These are phyloP conservation scores for Termitomyces sp. DNA, from an alignment of 768 basidiomycete genomes.

Conservation along the genomic window DNA sequence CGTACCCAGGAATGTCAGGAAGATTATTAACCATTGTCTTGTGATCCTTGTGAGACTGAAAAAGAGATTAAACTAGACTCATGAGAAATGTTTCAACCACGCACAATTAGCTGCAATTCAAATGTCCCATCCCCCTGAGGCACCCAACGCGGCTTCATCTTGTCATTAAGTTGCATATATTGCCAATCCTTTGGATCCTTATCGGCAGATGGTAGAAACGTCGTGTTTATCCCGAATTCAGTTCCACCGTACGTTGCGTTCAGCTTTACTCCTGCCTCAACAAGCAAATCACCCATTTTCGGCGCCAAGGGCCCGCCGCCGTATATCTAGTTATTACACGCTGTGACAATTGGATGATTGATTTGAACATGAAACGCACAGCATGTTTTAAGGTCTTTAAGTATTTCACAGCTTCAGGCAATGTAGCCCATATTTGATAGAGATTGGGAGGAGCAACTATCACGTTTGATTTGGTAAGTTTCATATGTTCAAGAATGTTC, in stretches of 20 bases:
- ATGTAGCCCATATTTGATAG: conserved; percentile 30
- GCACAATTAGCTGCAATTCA: conserved; percentile 32
- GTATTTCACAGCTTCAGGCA: conserved; percentile 15
- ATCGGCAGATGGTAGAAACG: conserved; percentile 10
- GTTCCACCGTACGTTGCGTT: conserved; percentile 11
- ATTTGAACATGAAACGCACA: neutral
- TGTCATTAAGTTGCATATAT: conserved; percentile 9
- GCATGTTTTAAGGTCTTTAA: conserved; percentile 9
- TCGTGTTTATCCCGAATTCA: conserved; percentile 11
- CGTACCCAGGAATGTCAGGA: conserved; percentile 32
- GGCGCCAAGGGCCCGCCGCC: conserved; percentile 10
- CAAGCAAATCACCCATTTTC: conserved; percentile 9
- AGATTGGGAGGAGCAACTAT: conserved; percentile 33
- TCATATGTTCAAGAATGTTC: conserved; percentile 32
- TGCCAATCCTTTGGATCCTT: conserved; percentile 15
- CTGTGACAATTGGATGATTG: neutral
- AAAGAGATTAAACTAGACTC: neutral
- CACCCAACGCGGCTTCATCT: conserved; percentile 22
- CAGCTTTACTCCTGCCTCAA: conserved; percentile 6
- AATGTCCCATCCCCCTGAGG: conserved; percentile 25
- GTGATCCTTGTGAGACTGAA: neutral
- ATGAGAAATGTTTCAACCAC: neutral
- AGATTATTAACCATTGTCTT: conserved; percentile 25
- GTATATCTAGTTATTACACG: neutral
- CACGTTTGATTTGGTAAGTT: conserved; percentile 19